Percentiles rank a stretch among this genome's conserved stretches.
Conservation (phyloP, 805 yeast species). For the Saturnispora galanensis region DNA sequence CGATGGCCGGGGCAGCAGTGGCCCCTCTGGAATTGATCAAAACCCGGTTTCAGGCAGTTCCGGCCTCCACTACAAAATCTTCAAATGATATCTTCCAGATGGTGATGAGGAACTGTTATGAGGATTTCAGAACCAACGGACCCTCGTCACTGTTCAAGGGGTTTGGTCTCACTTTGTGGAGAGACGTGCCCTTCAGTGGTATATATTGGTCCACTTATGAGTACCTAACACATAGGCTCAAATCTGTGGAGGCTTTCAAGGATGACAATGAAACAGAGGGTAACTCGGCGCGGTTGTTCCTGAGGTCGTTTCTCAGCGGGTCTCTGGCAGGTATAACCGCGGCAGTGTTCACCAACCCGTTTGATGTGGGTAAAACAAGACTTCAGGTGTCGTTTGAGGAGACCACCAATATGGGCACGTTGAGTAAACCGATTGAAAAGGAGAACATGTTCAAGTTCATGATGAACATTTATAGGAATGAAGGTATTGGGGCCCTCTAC, state of each 20-base stretch:
- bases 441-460: conserved; percentile 63
- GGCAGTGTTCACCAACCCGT: conserved; percentile 84
- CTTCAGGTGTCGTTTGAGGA: conserved; percentile 54
- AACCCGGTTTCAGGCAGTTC: conserved; percentile 86
- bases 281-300: conserved; percentile 26
- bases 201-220: conserved; percentile 91
- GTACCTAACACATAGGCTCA: conserved; percentile 26
- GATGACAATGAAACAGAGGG: conserved; percentile 7
- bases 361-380: conserved; percentile 95
- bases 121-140: conserved; percentile 49
- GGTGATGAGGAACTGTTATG: conserved; percentile 24
- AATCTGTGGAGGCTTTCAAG: conserved; percentile 20
- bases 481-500: conserved; percentile 78
- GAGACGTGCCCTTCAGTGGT: conserved; percentile 96
- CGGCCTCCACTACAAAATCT: conserved; percentile 27
- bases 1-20: conserved; percentile 71
- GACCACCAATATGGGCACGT: conserved; percentile 10
- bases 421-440: conserved; percentile 15
- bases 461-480: conserved; percentile 49
- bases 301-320: conserved; percentile 69
- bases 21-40: conserved; percentile 83
- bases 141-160: conserved; percentile 68
- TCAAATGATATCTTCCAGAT: conserved; percentile 40
- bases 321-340: conserved; percentile 78
- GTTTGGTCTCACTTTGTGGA: conserved; percentile 78